Evolutionary conservation across 352 stramenopile species (phyloP), one percentile per base, ranked within the genome.

Genomic region (Elongisporangium undulatum): DNA sequence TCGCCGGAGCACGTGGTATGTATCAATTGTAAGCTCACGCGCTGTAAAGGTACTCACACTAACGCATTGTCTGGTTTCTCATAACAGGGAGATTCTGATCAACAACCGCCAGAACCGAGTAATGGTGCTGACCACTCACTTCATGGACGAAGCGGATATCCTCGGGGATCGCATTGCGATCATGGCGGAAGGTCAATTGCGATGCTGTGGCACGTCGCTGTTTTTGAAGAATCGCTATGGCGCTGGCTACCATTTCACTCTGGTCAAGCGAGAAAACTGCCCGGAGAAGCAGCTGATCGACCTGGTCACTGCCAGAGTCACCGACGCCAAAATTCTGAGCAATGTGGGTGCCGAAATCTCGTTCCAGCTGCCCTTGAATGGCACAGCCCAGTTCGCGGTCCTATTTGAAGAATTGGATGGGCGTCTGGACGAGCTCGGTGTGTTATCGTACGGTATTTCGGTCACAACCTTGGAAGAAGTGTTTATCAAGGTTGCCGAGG

Each of bases 141-240:
- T 98, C 59, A 98, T 98, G 92, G 92, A 97, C 41, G 90, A 97
- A 67, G 85, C 87, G 5, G 87, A 97, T 56, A 71, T 92, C 34
- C 69, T 97, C 15, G 82, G 77, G 20, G 86, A 95, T 58, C 77
- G 82, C 1, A 90, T 95, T 49, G 77, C 82, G 13, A 91, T 95
- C 55, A 92, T 95, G 86, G 72, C 85, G 8, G 72, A 92, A 39
- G 86, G 94, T 22, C 55, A 78, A 58, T 50, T 85, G 15, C 71
- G 68, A 5, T 85, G 75, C 69, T 82, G 71, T 22, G 87, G 87
- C 5, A 87, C 81, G 0, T 85, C 82, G 2, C 62, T 94, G 4
- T 95, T 92, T 57, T 61, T 95, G 45, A 95, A 95, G 68, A 87
- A 82, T 19, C 66, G 71, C 22, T 86, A 69, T 58, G 79, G 79